A percentile compares a stretch with the other conserved stretches of the same genome.
phyloP scores from a whole-genome alignment of 2,329 filamentous ascomycete species.

The Venturia carpophila region DNA sequence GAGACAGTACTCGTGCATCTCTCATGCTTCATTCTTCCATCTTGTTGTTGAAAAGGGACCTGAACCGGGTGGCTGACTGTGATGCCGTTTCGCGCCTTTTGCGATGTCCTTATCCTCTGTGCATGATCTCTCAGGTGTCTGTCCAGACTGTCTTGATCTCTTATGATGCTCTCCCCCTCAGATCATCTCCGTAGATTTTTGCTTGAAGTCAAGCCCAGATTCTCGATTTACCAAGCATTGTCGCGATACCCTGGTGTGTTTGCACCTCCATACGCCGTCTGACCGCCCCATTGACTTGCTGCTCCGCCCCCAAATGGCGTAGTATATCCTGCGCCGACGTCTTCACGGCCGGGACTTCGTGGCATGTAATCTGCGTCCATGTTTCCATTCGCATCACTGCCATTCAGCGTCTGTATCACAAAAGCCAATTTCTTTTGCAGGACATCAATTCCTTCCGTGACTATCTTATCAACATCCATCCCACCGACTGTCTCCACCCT shows the following conservation, averaged over 20 bases:
- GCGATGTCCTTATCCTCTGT: too few relatives aligned
- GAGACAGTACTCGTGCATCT: neutral
- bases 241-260: constrained; percentile 46
- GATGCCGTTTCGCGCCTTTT: neutral
- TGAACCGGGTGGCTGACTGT: neutral
- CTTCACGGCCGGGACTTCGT: constrained; percentile 36
- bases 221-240: constrained; percentile 19
- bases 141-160: neutral
- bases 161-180: neutral
- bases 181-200: neutral
- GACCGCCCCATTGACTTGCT: constrained; percentile 57
- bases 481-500: constrained; percentile 86
- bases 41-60: neutral
- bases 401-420: constrained; percentile 59
- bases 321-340: constrained; percentile 54
- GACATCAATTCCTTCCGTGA: constrained; percentile 79
- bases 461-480: constrained; percentile 80
- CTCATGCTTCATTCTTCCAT: neutral
- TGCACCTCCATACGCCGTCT: constrained; percentile 46
- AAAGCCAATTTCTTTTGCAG: constrained; percentile 84
- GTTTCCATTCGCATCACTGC: constrained; percentile 41
- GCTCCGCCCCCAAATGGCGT: constrained; percentile 58
- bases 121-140: neutral
- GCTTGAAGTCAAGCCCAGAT: neutral
- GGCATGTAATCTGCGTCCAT: constrained; percentile 57